phyloP scores from a whole-genome alignment of 2,329 filamentous ascomycete species.

The Simplicillium aogashimaense region DNA sequence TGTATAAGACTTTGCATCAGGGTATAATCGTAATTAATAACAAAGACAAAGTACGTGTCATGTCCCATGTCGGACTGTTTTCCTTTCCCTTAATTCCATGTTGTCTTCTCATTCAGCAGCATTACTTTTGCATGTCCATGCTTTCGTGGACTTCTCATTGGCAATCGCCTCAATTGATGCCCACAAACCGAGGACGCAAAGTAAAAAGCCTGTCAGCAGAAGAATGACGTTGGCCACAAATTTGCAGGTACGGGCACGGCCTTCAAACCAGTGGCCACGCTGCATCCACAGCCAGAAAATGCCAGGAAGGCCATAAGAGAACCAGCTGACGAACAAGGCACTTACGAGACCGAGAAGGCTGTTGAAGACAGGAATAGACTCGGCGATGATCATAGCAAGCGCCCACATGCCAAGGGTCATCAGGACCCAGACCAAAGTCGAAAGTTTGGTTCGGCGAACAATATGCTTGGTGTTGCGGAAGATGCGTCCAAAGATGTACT shows the following conservation, averaged over 20 bases:
- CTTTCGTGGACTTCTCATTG: constrained; percentile 16
- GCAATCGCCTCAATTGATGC: constrained; percentile 25
- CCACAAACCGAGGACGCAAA: constrained; percentile 29
- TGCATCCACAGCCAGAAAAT: constrained; percentile 39
- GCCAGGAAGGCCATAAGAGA: constrained; percentile 42
- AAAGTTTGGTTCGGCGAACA: constrained; percentile 36
- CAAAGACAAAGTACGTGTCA: no score
- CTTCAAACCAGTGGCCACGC: constrained; percentile 26
- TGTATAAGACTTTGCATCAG: no score
- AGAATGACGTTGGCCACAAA: constrained; percentile 21
- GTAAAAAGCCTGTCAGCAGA: constrained; percentile 20
- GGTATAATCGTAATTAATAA: no score
- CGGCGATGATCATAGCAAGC: constrained; percentile 57
- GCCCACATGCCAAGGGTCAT: constrained; percentile 48
- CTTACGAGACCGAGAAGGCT: constrained; percentile 53
- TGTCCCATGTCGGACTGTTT: no score
- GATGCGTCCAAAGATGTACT: constrained; percentile 55
- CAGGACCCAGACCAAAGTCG: constrained; percentile 46
- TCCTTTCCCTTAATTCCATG: no score
- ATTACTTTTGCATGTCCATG: constrained; percentile 21
- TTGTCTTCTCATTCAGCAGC: no score
- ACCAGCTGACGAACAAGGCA: constrained; percentile 58
- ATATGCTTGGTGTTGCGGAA: constrained; percentile 50
- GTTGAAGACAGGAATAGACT: constrained; percentile 61
- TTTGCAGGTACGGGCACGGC: constrained; percentile 18